phyloP scores from a whole-genome alignment of 257 asterid genomes.

The Plectranthus barbatus region DNA sequence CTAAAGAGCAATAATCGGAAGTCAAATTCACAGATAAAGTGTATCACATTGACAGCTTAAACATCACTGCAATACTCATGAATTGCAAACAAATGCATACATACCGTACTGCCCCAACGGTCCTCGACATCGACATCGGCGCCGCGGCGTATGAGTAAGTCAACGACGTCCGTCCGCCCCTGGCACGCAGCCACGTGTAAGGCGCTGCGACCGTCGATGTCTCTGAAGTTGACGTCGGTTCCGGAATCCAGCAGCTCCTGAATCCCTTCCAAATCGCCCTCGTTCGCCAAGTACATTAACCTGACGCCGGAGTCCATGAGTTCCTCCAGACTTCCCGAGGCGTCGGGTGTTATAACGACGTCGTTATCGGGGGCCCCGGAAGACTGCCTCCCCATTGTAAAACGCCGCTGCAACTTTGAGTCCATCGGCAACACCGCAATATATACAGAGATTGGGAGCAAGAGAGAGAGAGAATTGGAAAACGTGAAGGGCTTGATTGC shows the following conservation, averaged over 20 bases:
- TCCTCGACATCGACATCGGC: conserved; percentile 55
- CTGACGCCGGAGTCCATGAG: conserved; percentile 52
- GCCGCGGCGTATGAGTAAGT: conserved; percentile 45
- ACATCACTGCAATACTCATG: not conserved
- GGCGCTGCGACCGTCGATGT: conserved; percentile 72
- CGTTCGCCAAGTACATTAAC: conserved; percentile 68
- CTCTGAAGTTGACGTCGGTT: conserved; percentile 54
- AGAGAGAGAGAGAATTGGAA: not conserved
- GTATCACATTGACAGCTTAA: not conserved
- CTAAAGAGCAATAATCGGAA: not conserved
- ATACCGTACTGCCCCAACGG: conserved; percentile 96
- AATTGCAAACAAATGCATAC: not conserved
- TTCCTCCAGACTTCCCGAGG: conserved; percentile 19
- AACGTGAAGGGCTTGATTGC: not conserved
- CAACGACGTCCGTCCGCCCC: conserved; percentile 49
- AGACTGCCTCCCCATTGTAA: conserved; percentile 56
- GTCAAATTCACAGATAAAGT: not conserved
- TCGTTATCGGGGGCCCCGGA: conserved; percentile 46
- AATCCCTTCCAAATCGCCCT: conserved; percentile 76
- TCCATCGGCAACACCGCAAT: conserved; percentile 32
- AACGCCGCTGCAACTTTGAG: conserved; percentile 48
- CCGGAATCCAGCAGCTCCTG: conserved; percentile 54
- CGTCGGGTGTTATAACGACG: conserved; percentile 10
- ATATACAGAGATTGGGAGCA: not conserved
- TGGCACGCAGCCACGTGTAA: conserved; percentile 85